A percentile compares a stretch with the other conserved stretches of the same genome.
These are phyloP conservation scores for Microsporum canis DNA, from an alignment of 2,329 filamentous ascomycete genomes.

Conservation along the genomic window DNA sequence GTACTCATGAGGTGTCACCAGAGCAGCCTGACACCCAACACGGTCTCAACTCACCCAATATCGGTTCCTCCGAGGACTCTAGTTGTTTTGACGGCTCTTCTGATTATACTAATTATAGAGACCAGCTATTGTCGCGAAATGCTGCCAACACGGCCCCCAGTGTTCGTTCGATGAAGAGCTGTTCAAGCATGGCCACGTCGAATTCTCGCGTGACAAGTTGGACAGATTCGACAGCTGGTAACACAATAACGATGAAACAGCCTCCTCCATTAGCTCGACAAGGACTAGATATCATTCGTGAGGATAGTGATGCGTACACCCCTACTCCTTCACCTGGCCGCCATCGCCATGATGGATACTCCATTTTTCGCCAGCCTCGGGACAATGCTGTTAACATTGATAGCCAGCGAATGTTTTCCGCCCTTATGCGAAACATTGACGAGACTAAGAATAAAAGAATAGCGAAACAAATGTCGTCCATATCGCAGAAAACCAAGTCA, in stretches of 20 bases:
- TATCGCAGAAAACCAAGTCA: slow-evolving; percentile 8
- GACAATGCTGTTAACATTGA: slow-evolving; percentile 16
- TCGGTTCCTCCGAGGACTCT: background rate
- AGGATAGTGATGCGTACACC: slow-evolving; percentile 25
- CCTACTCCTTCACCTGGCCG: slow-evolving; percentile 19
- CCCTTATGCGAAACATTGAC: slow-evolving; percentile 24
- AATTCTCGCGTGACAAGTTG: slow-evolving; percentile 40
- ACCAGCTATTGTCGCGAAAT: background rate
- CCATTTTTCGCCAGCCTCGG: slow-evolving; percentile 21
- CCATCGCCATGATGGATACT: slow-evolving; percentile 20
- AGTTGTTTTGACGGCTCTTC: background rate
- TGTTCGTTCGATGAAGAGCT: slow-evolving; percentile 21
- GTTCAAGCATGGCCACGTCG: slow-evolving; percentile 26
- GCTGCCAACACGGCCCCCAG: slow-evolving; percentile 12
- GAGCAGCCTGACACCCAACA: background rate
- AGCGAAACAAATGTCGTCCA: background rate
- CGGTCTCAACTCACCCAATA: background rate
- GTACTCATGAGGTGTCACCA: background rate
- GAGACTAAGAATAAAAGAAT: slow-evolving; percentile 9
- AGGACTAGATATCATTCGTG: slow-evolving; percentile 35
- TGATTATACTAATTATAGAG: background rate
- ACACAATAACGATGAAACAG: slow-evolving; percentile 28
- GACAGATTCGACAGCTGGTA: slow-evolving; percentile 37
- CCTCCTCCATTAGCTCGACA: slow-evolving; percentile 24
- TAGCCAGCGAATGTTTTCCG: slow-evolving; percentile 25